phyloP scores from a whole-genome alignment of 2,329 filamentous ascomycete species.

The Epichloe hybrida region DNA sequence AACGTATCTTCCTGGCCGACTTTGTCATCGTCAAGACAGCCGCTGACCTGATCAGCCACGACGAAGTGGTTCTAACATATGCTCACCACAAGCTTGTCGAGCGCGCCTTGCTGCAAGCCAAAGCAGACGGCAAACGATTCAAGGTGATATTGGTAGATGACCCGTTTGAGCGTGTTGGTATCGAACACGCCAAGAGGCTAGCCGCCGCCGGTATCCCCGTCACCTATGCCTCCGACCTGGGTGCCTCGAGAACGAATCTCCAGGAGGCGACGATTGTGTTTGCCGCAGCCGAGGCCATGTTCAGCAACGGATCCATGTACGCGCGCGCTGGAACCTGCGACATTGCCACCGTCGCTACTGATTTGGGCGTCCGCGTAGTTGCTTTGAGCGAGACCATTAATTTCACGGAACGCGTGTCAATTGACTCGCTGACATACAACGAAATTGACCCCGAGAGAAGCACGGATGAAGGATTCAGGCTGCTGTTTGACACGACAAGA shows the following conservation, averaged over 20 bases:
- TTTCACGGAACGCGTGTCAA: constrained; percentile 71
- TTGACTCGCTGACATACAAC: constrained; percentile 88
- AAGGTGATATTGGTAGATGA: constrained; percentile 75
- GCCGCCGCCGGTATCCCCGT: constrained; percentile 56
- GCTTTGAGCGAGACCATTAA: constrained; percentile 93
- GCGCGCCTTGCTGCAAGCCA: constrained; percentile 62
- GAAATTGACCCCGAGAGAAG: constrained; percentile 71
- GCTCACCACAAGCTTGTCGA: constrained; percentile 79
- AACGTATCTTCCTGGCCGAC: constrained; percentile 79
- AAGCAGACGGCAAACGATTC: constrained; percentile 58
- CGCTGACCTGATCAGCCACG: constrained; percentile 59
- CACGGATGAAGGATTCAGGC: constrained; percentile 37
- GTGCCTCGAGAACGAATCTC: constrained; percentile 62
- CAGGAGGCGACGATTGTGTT: constrained; percentile 58
- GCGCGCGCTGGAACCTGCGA: constrained; percentile 77
- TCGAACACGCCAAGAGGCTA: constrained; percentile 54
- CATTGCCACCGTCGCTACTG: constrained; percentile 69
- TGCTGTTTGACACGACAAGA: constrained; percentile 87
- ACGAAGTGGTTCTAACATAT: constrained; percentile 76
- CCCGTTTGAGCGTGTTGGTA: constrained; percentile 37
- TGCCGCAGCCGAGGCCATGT: constrained; percentile 87
- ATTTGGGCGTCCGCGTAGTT: constrained; percentile 65
- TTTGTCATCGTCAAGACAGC: constrained; percentile 71
- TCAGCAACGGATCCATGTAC: constrained; percentile 85
- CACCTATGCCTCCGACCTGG: constrained; percentile 64